Base-by-base conservation (phyloP, 495 filamentous ascomycete genomes). In the Aspergillus hancockii region DNA sequence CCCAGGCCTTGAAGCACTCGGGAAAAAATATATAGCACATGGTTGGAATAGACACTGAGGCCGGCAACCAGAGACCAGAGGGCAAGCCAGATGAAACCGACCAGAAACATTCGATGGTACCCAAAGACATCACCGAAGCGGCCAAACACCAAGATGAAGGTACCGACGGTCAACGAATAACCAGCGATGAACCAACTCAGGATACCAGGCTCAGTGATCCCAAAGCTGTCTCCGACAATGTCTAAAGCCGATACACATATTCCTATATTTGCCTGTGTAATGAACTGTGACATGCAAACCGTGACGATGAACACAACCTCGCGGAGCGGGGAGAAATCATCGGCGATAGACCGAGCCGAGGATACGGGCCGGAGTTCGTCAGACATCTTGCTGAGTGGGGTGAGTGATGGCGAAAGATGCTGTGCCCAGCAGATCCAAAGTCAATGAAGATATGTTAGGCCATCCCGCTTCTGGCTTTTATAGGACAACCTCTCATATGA, bases 111-210 rank as follows among this genome's bases (percentile, higher is more conserved):
- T 1, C 72, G 70, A 52, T 85, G 83, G 67, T 89, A 81, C 8
- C 88, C 88, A 57, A 81, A 84, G 3, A 84, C 72, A 54, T 90
- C 88, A 0, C 88, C 88, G 4, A 89, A 69, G 12, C 87, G 77
- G 8, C 87, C 85, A 5, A 84, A 79, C 4, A 85, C 77, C 16
- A 90, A 70, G 52, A 90, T 85, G 59, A 88, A 89, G 0, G 83
- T 84, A 8, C 88, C 86, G 7, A 88, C 78, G 0, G 83, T 88
- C 8, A 85, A 56, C 18, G 71, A 73, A 63, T 85, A 85, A 1
- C 73, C 81, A 1, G 79, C 76, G 40, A 76, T 66, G 56, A 70
- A 74, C 79, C 83, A 83, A 51, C 70, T 78, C 43, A 82, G 64
- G 8, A 67, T 54, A 21, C 72, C 77, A 1, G 73, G 69, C 32